phyloP scores from a whole-genome alignment of 2,329 filamentous ascomycete species.

The Colletotrichum orbiculare region DNA sequence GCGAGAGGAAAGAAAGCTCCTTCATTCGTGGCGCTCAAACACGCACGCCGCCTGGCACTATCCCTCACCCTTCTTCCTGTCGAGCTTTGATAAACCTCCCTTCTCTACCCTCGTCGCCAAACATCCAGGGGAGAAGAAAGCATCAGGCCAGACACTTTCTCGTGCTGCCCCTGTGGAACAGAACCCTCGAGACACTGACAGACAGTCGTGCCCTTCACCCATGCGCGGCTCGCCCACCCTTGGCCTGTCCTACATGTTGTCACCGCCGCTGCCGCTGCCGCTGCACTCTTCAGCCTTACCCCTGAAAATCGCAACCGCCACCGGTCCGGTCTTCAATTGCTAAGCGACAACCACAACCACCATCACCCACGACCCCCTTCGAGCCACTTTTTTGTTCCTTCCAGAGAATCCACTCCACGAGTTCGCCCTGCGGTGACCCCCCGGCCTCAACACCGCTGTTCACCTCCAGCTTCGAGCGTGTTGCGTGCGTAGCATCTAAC shows the following conservation, averaged over 20 bases:
- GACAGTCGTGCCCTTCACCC: conserved; percentile 3
- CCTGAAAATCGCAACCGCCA: conserved; percentile 35
- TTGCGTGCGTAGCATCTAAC: conserved; percentile 9
- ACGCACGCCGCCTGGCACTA: not conserved
- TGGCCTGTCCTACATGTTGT: conserved; percentile 34
- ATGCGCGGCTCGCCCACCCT: conserved; percentile 31
- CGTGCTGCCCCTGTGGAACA: not conserved
- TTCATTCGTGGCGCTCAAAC: conserved; percentile 14
- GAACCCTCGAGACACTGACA: not conserved
- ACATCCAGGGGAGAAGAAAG: not conserved
- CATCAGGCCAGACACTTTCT: conserved; percentile 9
- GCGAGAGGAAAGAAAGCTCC: not conserved
- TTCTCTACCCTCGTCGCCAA: conserved; percentile 19
- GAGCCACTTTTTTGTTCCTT: conserved; percentile 33
- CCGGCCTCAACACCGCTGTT: conserved; percentile 13
- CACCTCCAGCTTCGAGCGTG: conserved; percentile 11
- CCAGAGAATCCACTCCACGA: conserved; percentile 31
- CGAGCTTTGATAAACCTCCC: conserved; percentile 20
- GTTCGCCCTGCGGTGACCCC: conserved; percentile 27
- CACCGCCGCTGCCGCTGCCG: conserved; percentile 21
- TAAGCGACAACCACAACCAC: conserved; percentile 31
- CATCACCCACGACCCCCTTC: conserved; percentile 8
- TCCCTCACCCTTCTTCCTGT: conserved; percentile 9
- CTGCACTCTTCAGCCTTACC: conserved; percentile 34
- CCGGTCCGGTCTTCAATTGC: conserved; percentile 19